These are phyloP conservation scores for Candolleomyces eurysporus DNA, from an alignment of 768 basidiomycete species.

Conservation along the genomic window DNA sequence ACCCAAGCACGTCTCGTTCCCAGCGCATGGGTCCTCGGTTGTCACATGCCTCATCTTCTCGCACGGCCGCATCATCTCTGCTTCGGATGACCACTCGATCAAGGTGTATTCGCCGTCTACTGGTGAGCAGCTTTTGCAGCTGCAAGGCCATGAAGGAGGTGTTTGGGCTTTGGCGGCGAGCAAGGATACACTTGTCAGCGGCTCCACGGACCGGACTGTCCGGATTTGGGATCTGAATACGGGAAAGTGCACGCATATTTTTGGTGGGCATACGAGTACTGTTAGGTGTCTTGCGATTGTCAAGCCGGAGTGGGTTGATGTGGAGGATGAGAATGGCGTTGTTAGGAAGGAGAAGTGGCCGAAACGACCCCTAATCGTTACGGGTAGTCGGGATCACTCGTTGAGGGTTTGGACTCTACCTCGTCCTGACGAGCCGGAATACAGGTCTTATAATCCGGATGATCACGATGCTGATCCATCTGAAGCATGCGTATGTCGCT, in stretches of 20 bases:
- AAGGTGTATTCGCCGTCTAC: conserved; percentile 90
- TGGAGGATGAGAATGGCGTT: conserved; percentile 61
- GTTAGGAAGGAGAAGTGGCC: conserved; percentile 69
- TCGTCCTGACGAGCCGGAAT: conserved; percentile 70
- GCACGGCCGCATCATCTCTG: conserved; percentile 91
- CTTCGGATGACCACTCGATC: conserved; percentile 96
- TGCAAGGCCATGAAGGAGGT: conserved; percentile 94
- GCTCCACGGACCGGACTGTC: conserved; percentile 91
- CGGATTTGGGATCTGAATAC: conserved; percentile 85
- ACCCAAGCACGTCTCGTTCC: conserved; percentile 78
- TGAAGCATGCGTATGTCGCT: conserved; percentile 20
- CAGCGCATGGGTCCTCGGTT: conserved; percentile 85
- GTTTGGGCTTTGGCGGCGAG: conserved; percentile 95
- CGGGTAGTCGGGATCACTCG: conserved; percentile 70
- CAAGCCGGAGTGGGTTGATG: conserved; percentile 84
- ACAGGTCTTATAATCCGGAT: conserved; percentile 61
- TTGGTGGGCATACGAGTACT: conserved; percentile 95
- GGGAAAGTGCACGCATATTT: conserved; percentile 88
- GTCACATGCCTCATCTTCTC: conserved; percentile 97
- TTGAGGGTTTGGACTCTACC: conserved; percentile 59
- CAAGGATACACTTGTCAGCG: conserved; percentile 86
- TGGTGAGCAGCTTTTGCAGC: conserved; percentile 67
- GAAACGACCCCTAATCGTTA: conserved; percentile 68
- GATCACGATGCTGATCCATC: conserved; percentile 58
- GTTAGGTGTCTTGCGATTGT: conserved; percentile 96